Percentiles rank a stretch among this genome's conserved stretches.
These are phyloP conservation scores for Candida peoriensis DNA, from an alignment of 805 yeast genomes.

Conservation along the genomic window DNA sequence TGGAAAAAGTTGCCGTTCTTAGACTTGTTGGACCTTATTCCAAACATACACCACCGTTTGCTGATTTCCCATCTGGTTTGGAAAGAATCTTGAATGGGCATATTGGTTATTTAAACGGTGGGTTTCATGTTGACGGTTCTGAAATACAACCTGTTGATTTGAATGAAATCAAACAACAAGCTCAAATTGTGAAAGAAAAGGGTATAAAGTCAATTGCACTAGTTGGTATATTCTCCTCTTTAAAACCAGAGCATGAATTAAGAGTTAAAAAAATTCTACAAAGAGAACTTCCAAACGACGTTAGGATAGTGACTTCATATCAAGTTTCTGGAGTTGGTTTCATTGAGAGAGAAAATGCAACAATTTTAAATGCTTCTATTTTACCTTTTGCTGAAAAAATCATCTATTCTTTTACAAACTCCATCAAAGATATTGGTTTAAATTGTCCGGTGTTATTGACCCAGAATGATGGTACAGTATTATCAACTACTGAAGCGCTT, in stretches of 20 bases:
- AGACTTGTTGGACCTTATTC: constrained; percentile 40
- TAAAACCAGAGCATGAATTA: constrained; percentile 33
- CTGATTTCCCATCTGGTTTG: constrained; percentile 39
- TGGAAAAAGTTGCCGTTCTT: constrained; percentile 38
- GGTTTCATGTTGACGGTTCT: constrained; percentile 36
- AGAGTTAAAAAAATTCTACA: constrained; percentile 28
- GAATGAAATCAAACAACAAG: constrained; percentile 23
- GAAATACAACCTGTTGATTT: constrained; percentile 31
- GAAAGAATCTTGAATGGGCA: constrained; percentile 31
- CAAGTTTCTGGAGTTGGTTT: constrained; percentile 38
- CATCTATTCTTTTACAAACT: constrained; percentile 32
- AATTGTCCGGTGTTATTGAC: constrained; percentile 23
- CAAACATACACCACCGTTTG: constrained; percentile 32
- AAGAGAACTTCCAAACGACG: constrained; percentile 30
- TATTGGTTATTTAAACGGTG: constrained; percentile 33
- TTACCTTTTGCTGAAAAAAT: constrained; percentile 37
- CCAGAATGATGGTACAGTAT: constrained; percentile 47
- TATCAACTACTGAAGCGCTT: constrained; percentile 37
- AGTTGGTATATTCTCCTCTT: constrained; percentile 35
- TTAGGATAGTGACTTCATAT: constrained; percentile 34
- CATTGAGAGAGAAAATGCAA: constrained; percentile 43
- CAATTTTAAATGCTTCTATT: constrained; percentile 42
- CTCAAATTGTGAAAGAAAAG: constrained; percentile 25
- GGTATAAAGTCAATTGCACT: constrained; percentile 35
- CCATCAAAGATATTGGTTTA: constrained; percentile 30